Evolutionary conservation across 768 basidiomycete species (phyloP).

Genomic region (Mycena amicta): DNA sequence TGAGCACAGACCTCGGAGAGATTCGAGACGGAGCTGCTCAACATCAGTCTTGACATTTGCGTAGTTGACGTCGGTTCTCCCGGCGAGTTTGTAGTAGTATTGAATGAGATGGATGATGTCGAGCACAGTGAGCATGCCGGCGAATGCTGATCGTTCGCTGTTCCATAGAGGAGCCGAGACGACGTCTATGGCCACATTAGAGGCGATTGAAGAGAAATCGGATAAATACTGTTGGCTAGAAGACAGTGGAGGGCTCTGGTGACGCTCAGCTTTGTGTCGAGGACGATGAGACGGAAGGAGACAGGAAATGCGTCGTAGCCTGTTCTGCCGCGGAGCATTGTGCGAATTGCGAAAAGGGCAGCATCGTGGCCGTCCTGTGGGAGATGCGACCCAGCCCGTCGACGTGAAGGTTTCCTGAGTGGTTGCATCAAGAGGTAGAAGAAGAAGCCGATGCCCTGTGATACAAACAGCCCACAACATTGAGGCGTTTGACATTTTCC

Average conservation of each 20-base stretch:
- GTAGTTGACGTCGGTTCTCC: slow-evolving; percentile 39
- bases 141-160: slow-evolving; percentile 88
- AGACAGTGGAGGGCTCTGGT: slow-evolving; percentile 93
- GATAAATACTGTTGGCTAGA: slow-evolving; percentile 77
- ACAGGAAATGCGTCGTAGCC: slow-evolving; percentile 98
- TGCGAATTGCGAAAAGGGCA: slow-evolving; percentile 71
- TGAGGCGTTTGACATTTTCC: neutral
- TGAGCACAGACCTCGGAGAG: slow-evolving; percentile 76
- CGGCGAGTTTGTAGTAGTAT: slow-evolving; percentile 91
- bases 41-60: slow-evolving; percentile 89
- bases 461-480: neutral
- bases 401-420: slow-evolving; percentile 54
- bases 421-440: neutral
- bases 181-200: slow-evolving; percentile 87
- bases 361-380: slow-evolving; percentile 69
- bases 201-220: too few relatives aligned
- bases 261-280: slow-evolving; percentile 94
- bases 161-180: slow-evolving; percentile 99
- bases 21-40: slow-evolving; percentile 87
- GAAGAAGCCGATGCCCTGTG: neutral
- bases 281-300: slow-evolving; percentile 92
- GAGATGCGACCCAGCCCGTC: slow-evolving; percentile 61
- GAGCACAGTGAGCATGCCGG: slow-evolving; percentile 98
- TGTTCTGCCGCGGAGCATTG: slow-evolving; percentile 81
- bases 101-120: slow-evolving; percentile 99